phyloP scores from a whole-genome alignment of 129 eudicot species.

The Lactuca sativa region DNA sequence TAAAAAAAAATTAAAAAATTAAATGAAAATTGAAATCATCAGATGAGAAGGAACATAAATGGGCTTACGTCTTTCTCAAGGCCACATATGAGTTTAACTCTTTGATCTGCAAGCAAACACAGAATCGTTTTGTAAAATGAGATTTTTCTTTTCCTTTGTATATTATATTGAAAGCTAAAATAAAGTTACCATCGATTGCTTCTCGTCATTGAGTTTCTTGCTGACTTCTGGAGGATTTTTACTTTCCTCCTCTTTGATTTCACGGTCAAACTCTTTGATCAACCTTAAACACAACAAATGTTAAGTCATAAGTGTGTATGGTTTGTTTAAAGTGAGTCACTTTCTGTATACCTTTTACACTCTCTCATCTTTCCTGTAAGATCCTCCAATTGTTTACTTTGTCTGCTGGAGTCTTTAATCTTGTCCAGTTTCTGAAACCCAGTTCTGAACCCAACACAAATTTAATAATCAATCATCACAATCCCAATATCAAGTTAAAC shows the following conservation, averaged over 20 bases:
- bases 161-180: background rate
- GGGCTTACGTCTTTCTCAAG: constrained; percentile 94
- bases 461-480: background rate
- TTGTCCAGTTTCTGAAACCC: constrained; percentile 98
- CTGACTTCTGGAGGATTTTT: constrained; percentile 76
- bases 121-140: constrained; percentile 16
- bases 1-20: background rate
- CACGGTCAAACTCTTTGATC: constrained; percentile 96
- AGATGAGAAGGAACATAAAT: background rate
- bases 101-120: constrained; percentile 89
- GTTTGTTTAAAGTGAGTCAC: background rate
- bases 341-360: constrained; percentile 71
- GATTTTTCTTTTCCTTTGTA: background rate
- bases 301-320: background rate
- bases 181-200: constrained; percentile 80
- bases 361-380: constrained; percentile 98
- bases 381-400: constrained; percentile 97
- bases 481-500: constrained; percentile 12
- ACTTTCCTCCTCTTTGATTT: constrained; percentile 88
- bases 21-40: background rate
- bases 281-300: constrained; percentile 41
- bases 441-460: constrained; percentile 47
- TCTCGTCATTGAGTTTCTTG: constrained; percentile 97
- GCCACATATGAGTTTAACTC: constrained; percentile 94
- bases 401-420: constrained; percentile 88